Base-by-base conservation (phyloP, 176 grass and related monocot genomes). In the Musa beccarii region DNA sequence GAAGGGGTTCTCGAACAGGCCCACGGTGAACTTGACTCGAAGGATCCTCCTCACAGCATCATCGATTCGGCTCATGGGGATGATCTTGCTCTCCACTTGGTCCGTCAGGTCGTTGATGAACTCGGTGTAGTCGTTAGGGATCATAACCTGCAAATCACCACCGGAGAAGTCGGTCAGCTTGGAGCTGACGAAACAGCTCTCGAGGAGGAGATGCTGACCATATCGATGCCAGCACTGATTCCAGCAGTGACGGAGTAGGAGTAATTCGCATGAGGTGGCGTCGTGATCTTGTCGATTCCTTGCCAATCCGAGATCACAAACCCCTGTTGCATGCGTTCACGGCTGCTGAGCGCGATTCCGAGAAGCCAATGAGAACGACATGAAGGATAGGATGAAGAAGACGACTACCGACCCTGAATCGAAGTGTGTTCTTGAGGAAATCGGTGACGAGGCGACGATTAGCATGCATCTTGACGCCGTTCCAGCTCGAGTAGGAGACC, bases 401-500 rank as follows among this genome's bases (percentile, higher is more conserved):
- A 74, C n/a, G 65, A 77, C 25, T 11, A 54, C 84, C 83, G 8
- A 90, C 90, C 90, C 87, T 85, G 20, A 93, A 93, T 10, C 74
- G 77, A 65, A 93, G 90, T 26, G 71, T 93, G 51, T 93, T 90
- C 77, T 93, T 93, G 49, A 93, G 90, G 64, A 85, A 85, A 70
- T 93, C 82, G 11, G 87, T 93, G 68, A 93, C 52, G 3, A 93
- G 77, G 71, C 53, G 64, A 81, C 82, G 84, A 66, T 93, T 90
- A 11, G 90, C 84, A n/a, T 93, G 90, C 90, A 93, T 93, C 53
- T 93, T 93, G 23, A 54, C 71, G 43, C 90, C 90, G 1, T 93
- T 93, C 90, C 86, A 89, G 26, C 90, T 93, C 20, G 90, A 93
- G 71, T 85, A 93, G 0, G 90, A 93, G 73, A 81, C 70, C 90